A percentile compares a stretch with the other conserved stretches of the same genome.
Conservation (phyloP, 192 early-diverging fungal genomes). For the Entomortierella lignicola region DNA sequence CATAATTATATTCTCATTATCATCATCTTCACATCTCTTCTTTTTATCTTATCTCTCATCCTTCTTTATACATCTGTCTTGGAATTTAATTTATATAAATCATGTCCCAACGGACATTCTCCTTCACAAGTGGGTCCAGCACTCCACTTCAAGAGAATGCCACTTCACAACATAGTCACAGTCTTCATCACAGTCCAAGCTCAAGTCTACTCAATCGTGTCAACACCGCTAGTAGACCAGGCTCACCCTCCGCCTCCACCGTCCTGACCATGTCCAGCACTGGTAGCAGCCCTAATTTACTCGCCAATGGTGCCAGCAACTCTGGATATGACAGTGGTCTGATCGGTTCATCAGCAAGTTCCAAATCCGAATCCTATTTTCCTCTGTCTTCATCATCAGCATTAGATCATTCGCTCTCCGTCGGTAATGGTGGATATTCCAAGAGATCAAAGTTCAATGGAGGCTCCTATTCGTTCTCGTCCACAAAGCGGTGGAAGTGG, state of each 20-base stretch:
- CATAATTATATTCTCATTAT: background rate
- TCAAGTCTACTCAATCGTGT: constrained; percentile 24
- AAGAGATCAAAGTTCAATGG: constrained; percentile 32
- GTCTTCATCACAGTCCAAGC: constrained; percentile 31
- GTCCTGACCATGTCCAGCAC: background rate
- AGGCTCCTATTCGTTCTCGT: constrained; percentile 6
- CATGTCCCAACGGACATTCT: constrained; percentile 40
- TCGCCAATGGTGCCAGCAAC: constrained; percentile 1
- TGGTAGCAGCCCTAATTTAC: constrained; percentile 8
- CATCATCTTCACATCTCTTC: background rate
- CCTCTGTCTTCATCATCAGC: constrained; percentile 25
- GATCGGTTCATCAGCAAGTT: background rate
- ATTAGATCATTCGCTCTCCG: constrained; percentile 24
- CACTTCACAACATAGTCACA: constrained; percentile 4
- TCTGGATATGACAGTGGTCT: background rate
- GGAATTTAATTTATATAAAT: background rate
- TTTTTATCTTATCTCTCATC: background rate
- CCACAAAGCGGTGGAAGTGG: constrained; percentile 46
- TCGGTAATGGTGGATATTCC: constrained; percentile 25
- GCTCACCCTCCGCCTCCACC: constrained; percentile 15
- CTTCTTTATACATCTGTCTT: background rate
- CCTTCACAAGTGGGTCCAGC: constrained; percentile 13
- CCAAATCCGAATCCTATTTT: constrained; percentile 26
- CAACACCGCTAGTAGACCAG: constrained; percentile 43
- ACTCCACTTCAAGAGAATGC: constrained; percentile 21